These are phyloP conservation scores for Larix kaempferi DNA, from an alignment of 75 land plant species.

Conservation along the genomic window DNA sequence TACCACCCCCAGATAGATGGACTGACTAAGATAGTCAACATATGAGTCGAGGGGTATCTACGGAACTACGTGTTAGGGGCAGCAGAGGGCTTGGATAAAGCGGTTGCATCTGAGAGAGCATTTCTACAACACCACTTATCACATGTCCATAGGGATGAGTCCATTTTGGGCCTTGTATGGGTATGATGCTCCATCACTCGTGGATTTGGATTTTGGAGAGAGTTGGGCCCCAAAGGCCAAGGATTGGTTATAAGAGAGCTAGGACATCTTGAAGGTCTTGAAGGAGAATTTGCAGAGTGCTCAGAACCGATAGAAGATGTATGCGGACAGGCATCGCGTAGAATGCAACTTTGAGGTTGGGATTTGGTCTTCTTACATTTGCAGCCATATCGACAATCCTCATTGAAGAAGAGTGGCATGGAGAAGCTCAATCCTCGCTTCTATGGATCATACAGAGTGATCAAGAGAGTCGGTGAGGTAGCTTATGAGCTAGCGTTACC, in stretches of 20 bases:
- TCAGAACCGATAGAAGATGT: no score
- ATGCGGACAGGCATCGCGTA: background rate
- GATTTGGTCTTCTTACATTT: background rate
- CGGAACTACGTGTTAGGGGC: background rate
- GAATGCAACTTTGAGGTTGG: background rate
- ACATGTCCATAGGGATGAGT: no score
- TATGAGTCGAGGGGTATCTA: background rate
- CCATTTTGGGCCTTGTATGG: background rate
- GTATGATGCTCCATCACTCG: background rate
- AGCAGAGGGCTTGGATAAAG: background rate
- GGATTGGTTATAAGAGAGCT: background rate
- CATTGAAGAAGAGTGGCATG: no score
- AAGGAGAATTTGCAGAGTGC: background rate
- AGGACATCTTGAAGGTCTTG: background rate
- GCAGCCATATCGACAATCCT: background rate
- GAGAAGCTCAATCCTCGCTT: no score
- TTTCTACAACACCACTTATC: background rate
- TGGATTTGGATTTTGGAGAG: background rate
- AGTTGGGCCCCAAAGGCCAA: background rate
- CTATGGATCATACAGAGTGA: no score
- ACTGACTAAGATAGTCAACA: no score
- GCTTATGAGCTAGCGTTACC: no score
- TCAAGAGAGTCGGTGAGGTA: no score
- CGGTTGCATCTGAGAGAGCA: background rate
- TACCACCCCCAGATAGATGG: no score